Conservation (phyloP, 805 yeast species). For the Metschnikowia kunwiensis region DNA sequence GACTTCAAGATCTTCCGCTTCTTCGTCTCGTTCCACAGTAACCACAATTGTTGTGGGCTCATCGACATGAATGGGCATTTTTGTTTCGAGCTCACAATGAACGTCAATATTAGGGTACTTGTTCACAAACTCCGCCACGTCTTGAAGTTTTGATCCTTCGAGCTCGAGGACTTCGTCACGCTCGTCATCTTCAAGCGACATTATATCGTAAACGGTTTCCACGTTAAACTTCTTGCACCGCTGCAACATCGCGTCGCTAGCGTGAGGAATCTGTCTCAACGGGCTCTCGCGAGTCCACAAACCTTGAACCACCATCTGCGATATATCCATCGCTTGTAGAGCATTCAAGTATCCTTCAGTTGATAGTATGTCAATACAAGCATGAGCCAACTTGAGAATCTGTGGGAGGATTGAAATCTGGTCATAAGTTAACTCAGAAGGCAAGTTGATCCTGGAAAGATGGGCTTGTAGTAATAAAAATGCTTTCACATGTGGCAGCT, state of each 20-base stretch:
- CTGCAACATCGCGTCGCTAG: constrained; percentile 47
- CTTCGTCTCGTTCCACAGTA: constrained; percentile 69
- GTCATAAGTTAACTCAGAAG: constrained; percentile 61
- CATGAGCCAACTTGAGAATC: constrained; percentile 53
- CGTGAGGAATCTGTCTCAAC: constrained; percentile 76
- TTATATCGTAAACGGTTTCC: constrained; percentile 75
- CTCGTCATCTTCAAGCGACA: constrained; percentile 74
- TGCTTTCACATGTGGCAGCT: constrained; percentile 63
- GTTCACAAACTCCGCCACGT: constrained; percentile 86
- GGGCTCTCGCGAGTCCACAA: constrained; percentile 80
- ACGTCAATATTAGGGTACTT: constrained; percentile 83
- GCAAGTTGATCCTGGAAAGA: constrained; percentile 60
- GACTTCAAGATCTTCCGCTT: constrained; percentile 61
- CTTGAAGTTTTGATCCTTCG: constrained; percentile 45
- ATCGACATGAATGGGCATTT: constrained; percentile 40
- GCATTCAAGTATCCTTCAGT: constrained; percentile 80
- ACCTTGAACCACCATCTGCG: constrained; percentile 86
- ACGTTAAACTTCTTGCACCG: constrained; percentile 56
- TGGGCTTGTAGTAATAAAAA: constrained; percentile 80
- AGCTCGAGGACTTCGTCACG: constrained; percentile 60
- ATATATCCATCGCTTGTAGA: constrained; percentile 76
- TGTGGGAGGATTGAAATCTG: constrained; percentile 49
- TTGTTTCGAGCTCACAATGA: constrained; percentile 47
- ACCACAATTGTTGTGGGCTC: constrained; percentile 49
- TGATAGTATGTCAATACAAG: constrained; percentile 71